Evolutionary conservation across 2,329 filamentous ascomycete species (phyloP).

Genomic region (Colletotrichum costaricense): DNA sequence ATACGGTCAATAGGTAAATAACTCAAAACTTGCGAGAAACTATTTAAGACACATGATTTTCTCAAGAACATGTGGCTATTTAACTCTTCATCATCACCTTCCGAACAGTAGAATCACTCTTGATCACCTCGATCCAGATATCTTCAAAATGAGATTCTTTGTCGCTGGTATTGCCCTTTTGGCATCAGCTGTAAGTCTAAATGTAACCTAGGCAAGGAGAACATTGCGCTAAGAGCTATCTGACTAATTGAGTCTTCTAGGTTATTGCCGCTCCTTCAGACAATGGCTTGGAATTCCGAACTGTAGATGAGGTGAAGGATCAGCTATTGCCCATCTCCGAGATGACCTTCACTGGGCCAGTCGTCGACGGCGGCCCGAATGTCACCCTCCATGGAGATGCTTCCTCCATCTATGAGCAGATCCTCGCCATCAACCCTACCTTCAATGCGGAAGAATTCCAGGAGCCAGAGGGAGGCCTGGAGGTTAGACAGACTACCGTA

Average conservation of each 20-base stretch:
- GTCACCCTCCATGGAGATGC: conserved; percentile 26
- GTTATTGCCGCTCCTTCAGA: not conserved
- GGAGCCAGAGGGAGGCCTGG: not conserved
- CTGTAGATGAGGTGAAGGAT: conserved; percentile 1
- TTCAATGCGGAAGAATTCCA: not conserved
- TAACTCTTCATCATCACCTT: not conserved
- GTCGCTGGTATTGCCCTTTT: conserved; percentile 1
- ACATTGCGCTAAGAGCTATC: not conserved
- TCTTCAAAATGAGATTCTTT: conserved; percentile 6
- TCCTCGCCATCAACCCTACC: conserved; percentile 10
- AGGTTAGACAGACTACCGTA: conserved; percentile 2
- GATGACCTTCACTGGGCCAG: conserved; percentile 13
- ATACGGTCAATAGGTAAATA: not conserved
- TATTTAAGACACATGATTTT: not conserved
- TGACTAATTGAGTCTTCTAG: not conserved
- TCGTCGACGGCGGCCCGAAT: conserved; percentile 11
- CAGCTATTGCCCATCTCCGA: not conserved
- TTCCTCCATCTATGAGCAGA: conserved; percentile 13
- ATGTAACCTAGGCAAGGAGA: no score
- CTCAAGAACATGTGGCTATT: not conserved
- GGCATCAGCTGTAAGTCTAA: not conserved
- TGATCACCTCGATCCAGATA: not conserved
- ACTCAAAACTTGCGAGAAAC: not conserved
- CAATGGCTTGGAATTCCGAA: conserved; percentile 1
- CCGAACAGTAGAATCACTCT: not conserved